Percentiles rank a stretch among this genome's conserved stretches.
phyloP scores from a whole-genome alignment of 2,329 filamentous ascomycete species.

The Cercospora berteroae region DNA sequence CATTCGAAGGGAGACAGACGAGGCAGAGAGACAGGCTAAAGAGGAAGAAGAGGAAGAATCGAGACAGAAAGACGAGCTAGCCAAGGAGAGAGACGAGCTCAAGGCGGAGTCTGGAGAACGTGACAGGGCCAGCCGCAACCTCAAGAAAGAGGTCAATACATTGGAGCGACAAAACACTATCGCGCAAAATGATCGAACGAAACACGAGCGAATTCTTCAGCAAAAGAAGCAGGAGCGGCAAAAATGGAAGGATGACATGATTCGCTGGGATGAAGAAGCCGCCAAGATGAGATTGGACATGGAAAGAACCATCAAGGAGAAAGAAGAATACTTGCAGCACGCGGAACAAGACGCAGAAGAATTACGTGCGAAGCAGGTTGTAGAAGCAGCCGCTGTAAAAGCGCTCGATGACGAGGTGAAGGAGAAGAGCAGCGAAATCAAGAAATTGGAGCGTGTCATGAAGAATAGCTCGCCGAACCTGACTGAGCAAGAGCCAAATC shows the following conservation, averaged over 20 bases:
- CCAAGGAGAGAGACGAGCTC: slow-evolving; percentile 76
- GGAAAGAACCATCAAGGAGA: slow-evolving; percentile 44
- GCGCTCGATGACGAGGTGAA: slow-evolving; percentile 71
- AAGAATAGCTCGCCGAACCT: slow-evolving; percentile 55
- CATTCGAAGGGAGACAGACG: slow-evolving; percentile 80
- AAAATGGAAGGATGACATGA: slow-evolving; percentile 68
- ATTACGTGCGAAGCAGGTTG: slow-evolving; percentile 42
- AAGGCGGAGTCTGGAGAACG: slow-evolving; percentile 79
- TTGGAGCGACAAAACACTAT: slow-evolving; percentile 79
- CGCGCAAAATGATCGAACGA: slow-evolving; percentile 73
- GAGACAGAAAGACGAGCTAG: slow-evolving; percentile 51
- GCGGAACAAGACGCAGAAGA: slow-evolving; percentile 43
- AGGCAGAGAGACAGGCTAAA: slow-evolving; percentile 66
- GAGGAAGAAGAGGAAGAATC: slow-evolving; percentile 57
- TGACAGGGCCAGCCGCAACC: slow-evolving; percentile 81
- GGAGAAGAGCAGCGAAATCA: slow-evolving; percentile 68
- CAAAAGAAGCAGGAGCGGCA: slow-evolving; percentile 67
- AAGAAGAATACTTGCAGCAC: slow-evolving; percentile 36
- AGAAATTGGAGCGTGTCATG: slow-evolving; percentile 64
- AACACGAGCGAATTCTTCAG: slow-evolving; percentile 70
- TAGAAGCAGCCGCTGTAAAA: slow-evolving; percentile 51
- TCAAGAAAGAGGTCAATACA: slow-evolving; percentile 75
- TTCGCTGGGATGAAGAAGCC: slow-evolving; percentile 66
- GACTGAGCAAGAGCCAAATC: slow-evolving; percentile 31
- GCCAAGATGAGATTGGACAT: slow-evolving; percentile 51